Evolutionary conservation across 2,329 filamentous ascomycete species (phyloP).

Genomic region (Ophiocordyceps robertsii): DNA sequence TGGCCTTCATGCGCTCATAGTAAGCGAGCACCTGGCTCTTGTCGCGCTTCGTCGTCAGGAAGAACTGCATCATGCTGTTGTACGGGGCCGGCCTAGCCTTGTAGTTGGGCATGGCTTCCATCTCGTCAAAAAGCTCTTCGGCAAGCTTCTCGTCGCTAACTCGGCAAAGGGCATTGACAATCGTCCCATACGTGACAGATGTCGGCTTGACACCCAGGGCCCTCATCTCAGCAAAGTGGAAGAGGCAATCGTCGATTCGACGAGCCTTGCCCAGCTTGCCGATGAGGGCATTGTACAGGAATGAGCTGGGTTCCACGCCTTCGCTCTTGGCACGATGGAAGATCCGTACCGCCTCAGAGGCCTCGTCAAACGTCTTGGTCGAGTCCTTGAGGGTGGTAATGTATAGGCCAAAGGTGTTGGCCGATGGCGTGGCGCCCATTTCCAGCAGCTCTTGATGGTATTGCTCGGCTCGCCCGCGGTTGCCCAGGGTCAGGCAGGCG

Average conservation of each 20-base stretch:
- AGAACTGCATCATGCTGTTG: conserved; percentile 99
- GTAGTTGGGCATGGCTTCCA: conserved; percentile 98
- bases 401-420: conserved; percentile 96
- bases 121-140: conserved; percentile 95
- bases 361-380: conserved; percentile 94
- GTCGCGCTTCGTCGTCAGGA: conserved; percentile 93
- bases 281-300: conserved; percentile 95
- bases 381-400: conserved; percentile 98
- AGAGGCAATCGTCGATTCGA: conserved; percentile 93
- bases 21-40: conserved; percentile 87
- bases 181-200: conserved; percentile 93
- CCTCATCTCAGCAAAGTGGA: conserved; percentile 98
- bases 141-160: conserved; percentile 97
- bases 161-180: conserved; percentile 93
- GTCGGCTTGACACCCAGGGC: conserved; percentile 84
- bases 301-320: conserved; percentile 89
- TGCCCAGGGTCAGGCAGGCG: conserved; percentile 71
- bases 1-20: conserved; percentile 85
- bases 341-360: conserved; percentile 91
- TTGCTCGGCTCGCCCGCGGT: conserved; percentile 67
- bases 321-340: conserved; percentile 89
- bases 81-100: conserved; percentile 94
- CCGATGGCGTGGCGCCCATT: conserved; percentile 83
- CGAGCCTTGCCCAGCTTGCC: conserved; percentile 97
- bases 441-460: conserved; percentile 86